Percentiles rank a stretch among this genome's conserved stretches.
Conservation (phyloP, 2,329 filamentous ascomycete genomes). For the Beauveria australis region DNA sequence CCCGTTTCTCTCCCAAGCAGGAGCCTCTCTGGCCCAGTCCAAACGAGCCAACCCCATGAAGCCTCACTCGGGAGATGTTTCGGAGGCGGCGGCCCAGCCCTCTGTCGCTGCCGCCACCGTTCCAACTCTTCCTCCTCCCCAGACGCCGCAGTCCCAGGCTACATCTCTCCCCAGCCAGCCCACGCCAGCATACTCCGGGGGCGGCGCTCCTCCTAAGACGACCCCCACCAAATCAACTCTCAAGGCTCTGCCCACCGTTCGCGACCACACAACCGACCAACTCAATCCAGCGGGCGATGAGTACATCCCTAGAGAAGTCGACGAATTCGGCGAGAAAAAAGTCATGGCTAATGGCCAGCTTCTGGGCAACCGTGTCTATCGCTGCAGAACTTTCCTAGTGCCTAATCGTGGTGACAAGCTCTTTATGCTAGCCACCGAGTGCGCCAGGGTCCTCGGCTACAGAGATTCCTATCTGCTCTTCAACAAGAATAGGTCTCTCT, state of each 20-base stretch:
- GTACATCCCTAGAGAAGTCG: conserved; percentile 87
- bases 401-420: conserved; percentile 86
- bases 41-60: conserved; percentile 41
- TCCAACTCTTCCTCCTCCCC: conserved; percentile 38
- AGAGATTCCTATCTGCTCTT: conserved; percentile 96
- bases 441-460: conserved; percentile 86
- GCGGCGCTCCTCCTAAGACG: conserved; percentile 60
- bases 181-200: conserved; percentile 26
- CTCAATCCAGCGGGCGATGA: conserved; percentile 84
- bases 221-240: conserved; percentile 77
- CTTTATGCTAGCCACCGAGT: conserved; percentile 98
- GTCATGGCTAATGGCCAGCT: conserved; percentile 76
- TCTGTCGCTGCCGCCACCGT: conserved; percentile 28
- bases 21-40: conserved; percentile 36
- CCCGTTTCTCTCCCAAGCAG: conserved; percentile 23
- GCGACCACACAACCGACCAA: conserved; percentile 96
- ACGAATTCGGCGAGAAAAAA: conserved; percentile 91
- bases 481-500: conserved; percentile 95
- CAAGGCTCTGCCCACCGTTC: conserved; percentile 89
- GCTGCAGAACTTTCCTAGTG: conserved; percentile 87
- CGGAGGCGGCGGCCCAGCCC: conserved; percentile 50
- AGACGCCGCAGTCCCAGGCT: conserved; percentile 46
- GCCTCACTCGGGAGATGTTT: conserved; percentile 42
- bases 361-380: conserved; percentile 76
- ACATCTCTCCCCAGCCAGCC: conserved; percentile 35